phyloP scores from a whole-genome alignment of 352 stramenopile genomes.

The Pythium pyrilobum region DNA sequence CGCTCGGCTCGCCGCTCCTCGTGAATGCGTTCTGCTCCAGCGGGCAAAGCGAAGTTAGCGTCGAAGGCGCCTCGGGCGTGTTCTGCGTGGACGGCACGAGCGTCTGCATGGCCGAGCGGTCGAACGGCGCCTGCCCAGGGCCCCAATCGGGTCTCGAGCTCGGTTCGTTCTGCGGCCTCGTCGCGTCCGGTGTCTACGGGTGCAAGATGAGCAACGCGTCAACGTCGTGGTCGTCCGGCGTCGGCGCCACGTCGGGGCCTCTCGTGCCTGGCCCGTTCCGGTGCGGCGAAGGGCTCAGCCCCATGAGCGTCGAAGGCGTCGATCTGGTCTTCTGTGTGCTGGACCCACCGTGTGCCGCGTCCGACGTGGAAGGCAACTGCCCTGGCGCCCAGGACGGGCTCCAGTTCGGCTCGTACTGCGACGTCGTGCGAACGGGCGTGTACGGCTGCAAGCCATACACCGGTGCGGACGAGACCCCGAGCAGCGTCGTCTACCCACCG shows the following conservation, averaged over 20 bases:
- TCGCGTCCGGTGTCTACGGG: constrained; percentile 10
- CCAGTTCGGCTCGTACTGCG: constrained; percentile 36
- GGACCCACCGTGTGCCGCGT: constrained; percentile 24
- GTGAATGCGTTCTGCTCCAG: no score
- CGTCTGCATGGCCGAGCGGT: not conserved
- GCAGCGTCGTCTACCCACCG: not conserved
- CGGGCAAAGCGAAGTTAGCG: not conserved
- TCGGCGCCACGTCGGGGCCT: not conserved
- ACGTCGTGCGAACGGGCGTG: constrained; percentile 26
- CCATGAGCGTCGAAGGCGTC: constrained; percentile 25
- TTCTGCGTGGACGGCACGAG: not conserved
- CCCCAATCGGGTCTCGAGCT: not conserved
- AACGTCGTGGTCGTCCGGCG: not conserved
- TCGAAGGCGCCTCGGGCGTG: not conserved
- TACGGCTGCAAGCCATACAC: constrained; percentile 50
- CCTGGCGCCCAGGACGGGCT: constrained; percentile 31
- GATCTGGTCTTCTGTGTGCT: constrained; percentile 31
- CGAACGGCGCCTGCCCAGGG: constrained; percentile 3
- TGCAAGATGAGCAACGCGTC: constrained; percentile 3
- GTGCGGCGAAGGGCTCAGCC: not conserved
- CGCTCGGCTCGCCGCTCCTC: no score
- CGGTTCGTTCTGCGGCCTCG: constrained; percentile 10
- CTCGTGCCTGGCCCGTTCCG: not conserved
- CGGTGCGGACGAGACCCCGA: not conserved
- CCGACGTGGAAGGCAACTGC: constrained; percentile 29